Conservation (phyloP, 139 green algal genomes). For the Volvox reticuliferus region DNA sequence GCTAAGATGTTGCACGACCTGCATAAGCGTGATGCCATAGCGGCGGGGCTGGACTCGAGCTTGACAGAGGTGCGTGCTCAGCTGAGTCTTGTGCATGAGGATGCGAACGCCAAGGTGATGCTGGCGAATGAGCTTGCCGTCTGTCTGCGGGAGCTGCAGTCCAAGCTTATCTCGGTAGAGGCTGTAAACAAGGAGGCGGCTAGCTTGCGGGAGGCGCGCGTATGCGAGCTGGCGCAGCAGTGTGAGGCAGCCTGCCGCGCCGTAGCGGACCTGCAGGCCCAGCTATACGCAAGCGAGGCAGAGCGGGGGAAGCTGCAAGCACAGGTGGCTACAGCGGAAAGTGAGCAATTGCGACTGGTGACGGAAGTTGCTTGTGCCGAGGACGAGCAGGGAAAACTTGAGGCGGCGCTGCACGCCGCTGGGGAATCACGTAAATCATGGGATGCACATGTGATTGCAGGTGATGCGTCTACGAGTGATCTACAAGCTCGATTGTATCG, state of each 20-base stretch:
- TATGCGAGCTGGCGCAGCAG: not conserved
- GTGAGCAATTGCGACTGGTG: not conserved
- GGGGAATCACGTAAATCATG: not conserved
- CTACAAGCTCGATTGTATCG: not conserved
- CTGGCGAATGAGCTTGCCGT: constrained; percentile 9
- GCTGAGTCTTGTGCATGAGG: not conserved
- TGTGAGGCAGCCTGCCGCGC: not conserved
- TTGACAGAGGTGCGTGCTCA: not conserved
- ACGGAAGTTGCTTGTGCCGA: not conserved
- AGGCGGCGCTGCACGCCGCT: not conserved
- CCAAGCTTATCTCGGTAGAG: not conserved
- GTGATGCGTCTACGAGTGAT: not conserved
- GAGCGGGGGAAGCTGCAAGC: not conserved
- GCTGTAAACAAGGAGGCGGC: not conserved
- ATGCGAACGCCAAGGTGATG: not conserved
- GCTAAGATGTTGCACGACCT: not conserved
- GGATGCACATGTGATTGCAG: not conserved
- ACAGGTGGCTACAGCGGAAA: not conserved
- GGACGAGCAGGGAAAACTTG: not conserved
- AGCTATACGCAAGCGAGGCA: not conserved
- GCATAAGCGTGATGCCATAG: not conserved
- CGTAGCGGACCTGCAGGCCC: not conserved
- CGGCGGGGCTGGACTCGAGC: not conserved
- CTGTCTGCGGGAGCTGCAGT: not conserved
- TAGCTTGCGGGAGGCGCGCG: not conserved